A percentile compares a stretch with the other conserved stretches of the same genome.
phyloP scores from a whole-genome alignment of 192 early-diverging fungal species.

The Rhizophagus clarus region DNA sequence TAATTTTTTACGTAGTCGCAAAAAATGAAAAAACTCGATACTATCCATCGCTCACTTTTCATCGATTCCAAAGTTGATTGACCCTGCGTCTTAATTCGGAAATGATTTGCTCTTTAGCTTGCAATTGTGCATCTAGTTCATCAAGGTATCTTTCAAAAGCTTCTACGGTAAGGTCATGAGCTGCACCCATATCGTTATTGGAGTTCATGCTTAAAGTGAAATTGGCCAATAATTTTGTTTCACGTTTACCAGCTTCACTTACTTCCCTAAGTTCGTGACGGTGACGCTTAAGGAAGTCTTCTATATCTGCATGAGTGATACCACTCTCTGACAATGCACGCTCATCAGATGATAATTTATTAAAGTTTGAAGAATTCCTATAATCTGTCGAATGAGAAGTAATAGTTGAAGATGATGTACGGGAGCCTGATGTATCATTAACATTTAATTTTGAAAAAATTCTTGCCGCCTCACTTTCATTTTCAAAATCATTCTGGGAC shows the following conservation, averaged over 20 bases:
- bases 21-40: not conserved
- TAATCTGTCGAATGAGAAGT: not conserved
- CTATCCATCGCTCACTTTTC: not conserved
- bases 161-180: slow-evolving; percentile 5
- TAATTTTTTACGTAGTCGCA: not conserved
- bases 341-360: not conserved
- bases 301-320: slow-evolving; percentile 40
- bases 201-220: slow-evolving; percentile 52
- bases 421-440: slow-evolving; percentile 2
- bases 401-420: not conserved
- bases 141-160: slow-evolving; percentile 29
- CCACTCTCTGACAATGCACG: not conserved
- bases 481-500: not conserved
- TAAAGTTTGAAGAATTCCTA: not conserved
- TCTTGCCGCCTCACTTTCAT: not conserved
- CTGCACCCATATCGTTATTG: slow-evolving; percentile 22
- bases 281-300: slow-evolving; percentile 61
- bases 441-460: not conserved
- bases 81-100: slow-evolving; percentile 19
- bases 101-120: slow-evolving; percentile 9
- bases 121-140: slow-evolving; percentile 9
- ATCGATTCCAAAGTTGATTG: slow-evolving; percentile 18
- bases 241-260: slow-evolving; percentile 61
- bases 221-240: slow-evolving; percentile 61
- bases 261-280: slow-evolving; percentile 62